Percentiles rank a stretch among this genome's conserved stretches.
phyloP scores from a whole-genome alignment of 2,329 filamentous ascomycete genomes.

The Decorospora gaudefroyi region DNA sequence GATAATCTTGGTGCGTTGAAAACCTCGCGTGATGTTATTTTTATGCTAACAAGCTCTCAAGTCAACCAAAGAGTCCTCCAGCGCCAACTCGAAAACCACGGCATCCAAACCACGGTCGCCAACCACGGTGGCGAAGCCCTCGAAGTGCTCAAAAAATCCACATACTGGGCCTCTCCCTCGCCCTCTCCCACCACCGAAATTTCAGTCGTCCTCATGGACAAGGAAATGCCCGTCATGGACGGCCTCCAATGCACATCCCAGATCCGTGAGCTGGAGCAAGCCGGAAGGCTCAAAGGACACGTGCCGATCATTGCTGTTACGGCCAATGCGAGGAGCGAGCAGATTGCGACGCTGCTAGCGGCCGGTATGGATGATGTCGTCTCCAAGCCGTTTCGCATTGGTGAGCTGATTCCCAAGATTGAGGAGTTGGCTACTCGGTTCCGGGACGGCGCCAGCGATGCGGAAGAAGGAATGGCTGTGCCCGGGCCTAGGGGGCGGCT shows the following conservation, averaged over 20 bases:
- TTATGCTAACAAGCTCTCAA: slow-evolving; percentile 27
- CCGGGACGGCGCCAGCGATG: not conserved
- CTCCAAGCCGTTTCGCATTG: slow-evolving; percentile 57
- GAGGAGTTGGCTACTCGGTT: slow-evolving; percentile 50
- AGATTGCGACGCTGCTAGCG: slow-evolving; percentile 46
- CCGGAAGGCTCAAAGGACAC: slow-evolving; percentile 41
- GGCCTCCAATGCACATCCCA: slow-evolving; percentile 46
- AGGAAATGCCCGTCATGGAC: slow-evolving; percentile 53
- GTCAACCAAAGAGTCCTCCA: slow-evolving; percentile 57
- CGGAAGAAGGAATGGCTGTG: not conserved
- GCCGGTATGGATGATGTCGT: slow-evolving; percentile 57
- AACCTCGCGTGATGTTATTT: no score
- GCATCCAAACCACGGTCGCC: slow-evolving; percentile 53
- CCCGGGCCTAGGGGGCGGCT: not conserved
- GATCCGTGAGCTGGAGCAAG: slow-evolving; percentile 46
- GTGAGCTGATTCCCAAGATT: slow-evolving; percentile 57
- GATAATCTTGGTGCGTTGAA: slow-evolving; percentile 43
- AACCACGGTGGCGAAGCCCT: slow-evolving; percentile 58
- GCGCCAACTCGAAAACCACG: slow-evolving; percentile 56
- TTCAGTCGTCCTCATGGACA: slow-evolving; percentile 46
- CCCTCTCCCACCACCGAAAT: slow-evolving; percentile 31
- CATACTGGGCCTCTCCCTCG: slow-evolving; percentile 47
- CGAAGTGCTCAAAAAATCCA: slow-evolving; percentile 50
- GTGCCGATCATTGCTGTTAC: slow-evolving; percentile 51
- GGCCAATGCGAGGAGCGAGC: slow-evolving; percentile 49